Base-by-base conservation (phyloP, 306 rosid genomes). In the Oemleria cerasiformis region DNA sequence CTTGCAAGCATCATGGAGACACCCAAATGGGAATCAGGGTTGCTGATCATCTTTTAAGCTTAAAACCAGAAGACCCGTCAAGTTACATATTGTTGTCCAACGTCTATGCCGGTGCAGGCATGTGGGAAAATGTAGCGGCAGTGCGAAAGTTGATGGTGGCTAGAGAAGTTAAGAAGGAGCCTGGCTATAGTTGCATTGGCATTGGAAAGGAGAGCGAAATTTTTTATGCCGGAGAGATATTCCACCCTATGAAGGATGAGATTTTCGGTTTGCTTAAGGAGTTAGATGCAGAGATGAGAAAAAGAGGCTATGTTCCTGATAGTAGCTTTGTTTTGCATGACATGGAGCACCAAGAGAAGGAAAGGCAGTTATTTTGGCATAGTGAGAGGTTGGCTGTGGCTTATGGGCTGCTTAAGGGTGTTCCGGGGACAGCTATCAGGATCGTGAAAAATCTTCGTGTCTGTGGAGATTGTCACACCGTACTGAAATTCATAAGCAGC, bases 391-490 rank as follows among this genome's bases (percentile, higher is more conserved):
- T 88, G 84, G 96, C 96, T 30, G 70, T 92, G 69, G 92, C 96
- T 11, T 90, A 88, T 39, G 98, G 96, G 64, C 86, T 90, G 72
- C 88, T 92, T 25, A 90, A 78, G 85, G 82, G 88, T 65, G 88
- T 85, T 74, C 90, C 87, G 0, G 88, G 96, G 57, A 84, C 88
- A 21, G 68, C 79, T 4, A 85, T 92, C 65, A 87, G 96, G 42
- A 80, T 92, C 38, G 92, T 92, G 51, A 92, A 92, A 77, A 92
- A 90, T 70, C 96, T 92, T 47, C 91, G 96, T 20, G 88, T 90
- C 67, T 90, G 96, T 79, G 92, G 91, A 74, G 95, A 90, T 69
- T 92, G 98, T 68, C 98, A 92, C 67, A 84, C 87, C 30, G 98
- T 90, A 63, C 73, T 90, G 78, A 92, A 92, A 80, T 85, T 86